A percentile compares a stretch with the other conserved stretches of the same genome.
Evolutionary conservation across 2,329 filamentous ascomycete species (phyloP).

Genomic region (Aspergillus awamori): DNA sequence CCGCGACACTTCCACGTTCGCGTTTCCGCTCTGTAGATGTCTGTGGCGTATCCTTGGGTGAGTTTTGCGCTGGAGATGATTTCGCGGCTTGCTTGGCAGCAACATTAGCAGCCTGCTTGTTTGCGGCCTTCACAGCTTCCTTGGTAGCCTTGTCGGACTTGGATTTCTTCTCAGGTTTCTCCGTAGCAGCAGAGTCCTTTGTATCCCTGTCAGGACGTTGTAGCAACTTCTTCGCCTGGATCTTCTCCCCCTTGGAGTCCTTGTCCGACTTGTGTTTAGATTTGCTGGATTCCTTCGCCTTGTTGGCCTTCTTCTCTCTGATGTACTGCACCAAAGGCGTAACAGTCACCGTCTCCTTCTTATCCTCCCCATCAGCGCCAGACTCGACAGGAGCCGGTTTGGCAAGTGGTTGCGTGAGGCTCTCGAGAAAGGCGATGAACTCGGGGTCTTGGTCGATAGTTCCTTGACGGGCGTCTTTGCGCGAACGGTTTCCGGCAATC

Average conservation of each 20-base stretch:
- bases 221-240: constrained; percentile 47
- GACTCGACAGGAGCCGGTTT: constrained; percentile 57
- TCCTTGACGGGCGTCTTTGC: constrained; percentile 82
- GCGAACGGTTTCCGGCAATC: constrained; percentile 71
- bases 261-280: constrained; percentile 46
- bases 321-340: constrained; percentile 90
- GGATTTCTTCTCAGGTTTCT: constrained; percentile 44
- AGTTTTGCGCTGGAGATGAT: constrained; percentile 17
- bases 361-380: constrained; percentile 54
- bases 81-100: constrained; percentile 31
- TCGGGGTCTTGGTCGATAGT: constrained; percentile 96
- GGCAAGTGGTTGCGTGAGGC: constrained; percentile 73
- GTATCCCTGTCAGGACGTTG: constrained; percentile 42
- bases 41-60: constrained; percentile 28
- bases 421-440: constrained; percentile 90
- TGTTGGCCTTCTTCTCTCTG: constrained; percentile 86
- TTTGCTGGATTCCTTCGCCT: constrained; percentile 61
- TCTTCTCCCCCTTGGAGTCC: constrained; percentile 45
- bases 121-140: constrained; percentile 63
- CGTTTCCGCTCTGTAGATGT: constrained; percentile 53
- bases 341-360: constrained; percentile 68
- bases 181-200: constrained; percentile 28
- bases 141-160: constrained; percentile 62
- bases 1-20: constrained; percentile 56
- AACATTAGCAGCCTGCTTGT: constrained; percentile 44